Evolutionary conservation across 768 basidiomycete genomes (phyloP), one percentile per base, ranked within the genome.

Genomic region (Myochromella boudieri): DNA sequence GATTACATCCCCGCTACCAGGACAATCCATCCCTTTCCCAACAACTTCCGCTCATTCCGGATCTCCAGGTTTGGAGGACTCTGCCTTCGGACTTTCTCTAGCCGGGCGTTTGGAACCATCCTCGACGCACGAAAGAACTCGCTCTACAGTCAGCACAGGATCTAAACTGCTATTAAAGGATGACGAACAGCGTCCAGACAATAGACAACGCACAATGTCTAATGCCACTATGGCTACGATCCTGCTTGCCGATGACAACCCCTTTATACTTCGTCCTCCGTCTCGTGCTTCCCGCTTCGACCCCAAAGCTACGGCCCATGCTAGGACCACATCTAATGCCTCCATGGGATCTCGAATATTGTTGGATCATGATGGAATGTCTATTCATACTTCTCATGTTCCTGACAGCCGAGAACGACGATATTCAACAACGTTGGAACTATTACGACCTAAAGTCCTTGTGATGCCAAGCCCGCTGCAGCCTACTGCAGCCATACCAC

Each of bases 401-500:
- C 65, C 59, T 36, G 58, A 60, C 55, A 54, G 56, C 44, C 72
- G 69, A 40, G 77, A 83, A 33, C 78, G 82, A 28, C 81, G 75
- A 15, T 84, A 81, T 58, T 91, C 89, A 7, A 82, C 84, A 8
- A 86, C 87, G 10, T 54, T 85, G 46, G 89, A 93, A 25, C 71
- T 95, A 34, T 74, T 95, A 55, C 78, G 93, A 17, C 94, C 94
- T 1, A 93, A 93, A 63, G 77, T 93, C n/a, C 82, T 97, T 36
- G 82, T 97, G 51, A 95, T 97, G 94, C 94, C 94, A 8, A 87
- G 86, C 51, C 90, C 91, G 1, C 69, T 95, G 28, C 88, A 94
- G 56, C 68, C 73, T 41, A 58, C 66, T 14, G 59, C 69, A 14
- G 56, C 64, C 28, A 52, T 66, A 17, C 53, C 71, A 14, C 62